phyloP scores from a whole-genome alignment of 306 rosid genomes.

The Canavalia ensiformis region DNA sequence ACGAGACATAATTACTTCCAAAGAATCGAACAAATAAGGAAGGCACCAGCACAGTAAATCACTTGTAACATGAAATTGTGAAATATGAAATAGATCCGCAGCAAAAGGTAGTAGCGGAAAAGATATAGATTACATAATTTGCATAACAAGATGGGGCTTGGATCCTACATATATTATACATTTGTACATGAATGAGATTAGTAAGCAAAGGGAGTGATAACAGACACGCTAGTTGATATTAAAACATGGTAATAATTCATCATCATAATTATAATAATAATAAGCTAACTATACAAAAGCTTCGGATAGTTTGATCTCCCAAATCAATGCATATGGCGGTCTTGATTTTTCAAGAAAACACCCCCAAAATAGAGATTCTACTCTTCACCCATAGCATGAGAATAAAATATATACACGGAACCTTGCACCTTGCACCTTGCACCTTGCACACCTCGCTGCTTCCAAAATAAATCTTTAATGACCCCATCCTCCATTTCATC shows the following conservation, averaged over 20 bases:
- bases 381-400: constrained; percentile 56
- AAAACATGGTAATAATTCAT: neutral
- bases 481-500: too few species aligned
- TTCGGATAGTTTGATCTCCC: constrained; percentile 29
- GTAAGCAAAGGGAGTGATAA: constrained; percentile 34
- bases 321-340: constrained; percentile 42
- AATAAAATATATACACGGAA: constrained; percentile 57
- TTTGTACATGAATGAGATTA: constrained; percentile 60
- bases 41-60: too few species aligned
- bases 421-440: constrained; percentile 2
- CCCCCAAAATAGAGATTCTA: constrained; percentile 56
- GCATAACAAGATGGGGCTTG: constrained; percentile 31
- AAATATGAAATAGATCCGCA: too few species aligned
- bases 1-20: too few species aligned
- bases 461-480: constrained; percentile 46
- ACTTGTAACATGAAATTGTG: too few species aligned
- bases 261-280: constrained; percentile 34
- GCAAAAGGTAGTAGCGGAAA: too few species aligned
- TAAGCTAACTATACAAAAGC: constrained; percentile 49
- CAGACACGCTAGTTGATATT: constrained; percentile 48
- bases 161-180: constrained; percentile 31
- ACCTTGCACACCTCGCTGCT: constrained; percentile 14
- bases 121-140: constrained; percentile 42
- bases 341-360: constrained; percentile 44
- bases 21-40: too few species aligned